A percentile compares a stretch with the other conserved stretches of the same genome.
Evolutionary conservation across 2,329 filamentous ascomycete genomes (phyloP).

Genomic region (Coniochaeta hoffmannii): DNA sequence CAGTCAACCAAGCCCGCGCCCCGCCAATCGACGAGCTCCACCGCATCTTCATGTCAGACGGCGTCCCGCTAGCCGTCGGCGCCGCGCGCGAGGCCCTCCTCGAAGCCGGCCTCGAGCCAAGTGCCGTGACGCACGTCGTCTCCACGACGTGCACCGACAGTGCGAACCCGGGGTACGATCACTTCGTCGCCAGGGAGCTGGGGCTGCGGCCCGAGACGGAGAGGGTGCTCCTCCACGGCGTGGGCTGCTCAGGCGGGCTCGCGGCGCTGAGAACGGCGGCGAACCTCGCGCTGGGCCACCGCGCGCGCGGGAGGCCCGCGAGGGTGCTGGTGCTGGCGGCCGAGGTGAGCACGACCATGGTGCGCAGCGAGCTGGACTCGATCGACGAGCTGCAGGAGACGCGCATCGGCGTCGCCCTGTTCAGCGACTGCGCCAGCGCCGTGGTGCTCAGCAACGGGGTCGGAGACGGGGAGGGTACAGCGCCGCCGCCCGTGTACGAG

Average conservation of each 20-base stretch:
- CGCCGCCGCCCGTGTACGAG: constrained; percentile 41
- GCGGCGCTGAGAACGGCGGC: constrained; percentile 56
- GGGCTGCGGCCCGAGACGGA: constrained; percentile 52
- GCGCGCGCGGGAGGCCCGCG: constrained; percentile 50
- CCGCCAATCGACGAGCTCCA: constrained; percentile 51
- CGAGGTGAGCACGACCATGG: constrained; percentile 54
- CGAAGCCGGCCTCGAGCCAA: constrained; percentile 42
- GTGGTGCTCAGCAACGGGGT: constrained; percentile 57
- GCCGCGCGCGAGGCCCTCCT: constrained; percentile 48
- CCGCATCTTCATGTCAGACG: constrained; percentile 46
- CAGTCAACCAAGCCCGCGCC: constrained; percentile 47
- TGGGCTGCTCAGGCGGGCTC: constrained; percentile 59
- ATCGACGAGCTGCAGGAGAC: constrained; percentile 51
- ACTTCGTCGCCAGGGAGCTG: constrained; percentile 52
- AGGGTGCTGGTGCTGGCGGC: constrained; percentile 58
- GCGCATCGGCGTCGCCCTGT: constrained; percentile 58
- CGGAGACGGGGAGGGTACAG: constrained; percentile 27
- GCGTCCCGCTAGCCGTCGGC: constrained; percentile 48
- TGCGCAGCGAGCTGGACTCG: constrained; percentile 58
- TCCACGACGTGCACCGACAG: constrained; percentile 63
- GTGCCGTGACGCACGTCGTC: constrained; percentile 58
- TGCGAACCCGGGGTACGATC: constrained; percentile 62
- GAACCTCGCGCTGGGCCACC: constrained; percentile 57
- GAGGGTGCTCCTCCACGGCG: constrained; percentile 57
- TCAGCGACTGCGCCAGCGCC: constrained; percentile 65